Evolutionary conservation across 768 basidiomycete genomes (phyloP).

Genomic region (Leccinum boreale): DNA sequence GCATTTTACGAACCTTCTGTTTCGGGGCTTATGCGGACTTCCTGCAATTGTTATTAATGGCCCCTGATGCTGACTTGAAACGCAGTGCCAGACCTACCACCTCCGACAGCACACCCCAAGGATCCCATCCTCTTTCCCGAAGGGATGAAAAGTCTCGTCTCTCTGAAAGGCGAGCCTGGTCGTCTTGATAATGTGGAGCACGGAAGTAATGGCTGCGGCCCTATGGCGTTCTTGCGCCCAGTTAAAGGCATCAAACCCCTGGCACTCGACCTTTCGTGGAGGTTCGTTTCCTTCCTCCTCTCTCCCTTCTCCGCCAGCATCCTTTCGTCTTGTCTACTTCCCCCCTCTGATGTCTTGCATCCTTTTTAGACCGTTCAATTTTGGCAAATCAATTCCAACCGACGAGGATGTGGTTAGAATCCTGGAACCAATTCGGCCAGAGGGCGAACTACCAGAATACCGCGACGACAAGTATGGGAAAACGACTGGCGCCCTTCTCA

Average conservation of each 20-base stretch:
- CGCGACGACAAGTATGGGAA: conserved; percentile 12
- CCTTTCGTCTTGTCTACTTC: neutral
- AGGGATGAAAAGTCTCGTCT: conserved; percentile 26
- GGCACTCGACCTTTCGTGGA: conserved; percentile 63
- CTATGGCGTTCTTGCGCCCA: conserved; percentile 40
- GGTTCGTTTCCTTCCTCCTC: conserved; percentile 38
- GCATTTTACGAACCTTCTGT: conserved; percentile 10
- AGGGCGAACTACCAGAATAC: conserved; percentile 14
- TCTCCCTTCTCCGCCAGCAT: neutral
- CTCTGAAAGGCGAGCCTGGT: conserved; percentile 16
- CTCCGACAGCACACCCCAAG: conserved; percentile 48
- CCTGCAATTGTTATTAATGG: conserved; percentile 15
- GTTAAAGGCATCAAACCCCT: conserved; percentile 58
- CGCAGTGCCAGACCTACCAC: conserved; percentile 53
- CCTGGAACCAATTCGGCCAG: conserved; percentile 9
- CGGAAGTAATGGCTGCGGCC: conserved; percentile 1
- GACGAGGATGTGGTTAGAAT: conserved; percentile 29
- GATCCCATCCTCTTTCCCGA: conserved; percentile 33
- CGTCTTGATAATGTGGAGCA: neutral
- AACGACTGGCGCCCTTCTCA: conserved; percentile 11
- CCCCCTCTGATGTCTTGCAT: conserved; percentile 1
- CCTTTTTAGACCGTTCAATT: conserved; percentile 45
- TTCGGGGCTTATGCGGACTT: conserved; percentile 25
- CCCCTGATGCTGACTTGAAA: conserved; percentile 19
- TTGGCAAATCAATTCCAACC: conserved; percentile 32